Evolutionary conservation across 805 yeast species (phyloP).

Genomic region (Brettanomyces sp.): DNA sequence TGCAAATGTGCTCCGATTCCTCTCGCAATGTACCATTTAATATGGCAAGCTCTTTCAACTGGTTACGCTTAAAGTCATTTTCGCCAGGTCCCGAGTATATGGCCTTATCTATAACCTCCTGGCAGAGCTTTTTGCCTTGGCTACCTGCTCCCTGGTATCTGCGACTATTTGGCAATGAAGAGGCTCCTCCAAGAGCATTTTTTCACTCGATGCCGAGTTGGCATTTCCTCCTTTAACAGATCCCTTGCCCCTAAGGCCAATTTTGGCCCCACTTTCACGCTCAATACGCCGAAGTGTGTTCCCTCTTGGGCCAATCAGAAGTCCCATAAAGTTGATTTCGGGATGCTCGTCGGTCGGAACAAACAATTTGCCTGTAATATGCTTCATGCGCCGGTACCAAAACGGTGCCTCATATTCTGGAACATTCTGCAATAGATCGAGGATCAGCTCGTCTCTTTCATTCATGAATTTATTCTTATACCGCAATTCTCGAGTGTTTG

Average conservation of each 20-base stretch:
- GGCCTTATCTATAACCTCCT: constrained; percentile 72
- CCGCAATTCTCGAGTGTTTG: constrained; percentile 72
- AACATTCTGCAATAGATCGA: constrained; percentile 57
- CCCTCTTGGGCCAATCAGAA: constrained; percentile 91
- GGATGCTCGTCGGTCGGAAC: constrained; percentile 85
- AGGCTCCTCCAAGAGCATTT: constrained; percentile 64
- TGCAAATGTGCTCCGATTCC: constrained; percentile 56
- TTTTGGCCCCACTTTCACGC: constrained; percentile 76
- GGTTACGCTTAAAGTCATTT: constrained; percentile 84
- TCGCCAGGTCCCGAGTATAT: constrained; percentile 87
- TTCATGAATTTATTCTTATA: constrained; percentile 54
- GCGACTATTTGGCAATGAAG: constrained; percentile 83
- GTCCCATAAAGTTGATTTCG: constrained; percentile 85
- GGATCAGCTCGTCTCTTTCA: constrained; percentile 76
- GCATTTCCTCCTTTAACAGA: constrained; percentile 88
- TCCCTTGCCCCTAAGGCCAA: constrained; percentile 91
- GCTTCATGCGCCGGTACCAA: constrained; percentile 57
- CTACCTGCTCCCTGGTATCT: constrained; percentile 68
- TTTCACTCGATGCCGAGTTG: constrained; percentile 35
- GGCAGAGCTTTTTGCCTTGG: constrained; percentile 67
- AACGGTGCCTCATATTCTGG: constrained; percentile 76
- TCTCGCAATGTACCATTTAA: constrained; percentile 85
- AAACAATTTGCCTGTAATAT: constrained; percentile 70
- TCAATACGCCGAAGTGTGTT: constrained; percentile 76
- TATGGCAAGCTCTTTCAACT: constrained; percentile 84